Evolutionary conservation across 257 asterid species (phyloP), one percentile per base, ranked within the genome.

Genomic region (Euphrasia confusa): DNA sequence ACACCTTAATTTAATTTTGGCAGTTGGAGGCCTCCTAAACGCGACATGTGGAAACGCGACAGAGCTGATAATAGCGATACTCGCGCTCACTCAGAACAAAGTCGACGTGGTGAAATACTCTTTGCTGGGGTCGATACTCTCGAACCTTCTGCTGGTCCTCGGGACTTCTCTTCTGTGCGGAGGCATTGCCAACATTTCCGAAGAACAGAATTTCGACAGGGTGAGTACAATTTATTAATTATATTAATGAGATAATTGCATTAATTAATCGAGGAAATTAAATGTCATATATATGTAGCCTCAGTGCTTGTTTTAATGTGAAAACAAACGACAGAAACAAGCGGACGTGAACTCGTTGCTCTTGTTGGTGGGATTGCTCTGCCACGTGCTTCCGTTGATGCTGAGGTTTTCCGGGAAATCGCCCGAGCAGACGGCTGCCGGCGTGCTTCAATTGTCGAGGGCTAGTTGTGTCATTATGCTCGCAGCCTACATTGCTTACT

Each of bases 31-130:
- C 17, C 87, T 90, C 28, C 79, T 90, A 59, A 90, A 90, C 70
- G 96, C 97, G 48, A 87, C 97, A 14, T 90, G 95, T 70, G 97
- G 97, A 50, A 90, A 90, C 71, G 94, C 94, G 0, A 90, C 96
- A 0, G 97, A 90, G 76, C 80, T 89, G 10, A 81, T 90, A 18
- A 90, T 90, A 60, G 88, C 95, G 12, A 85, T 90, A 2, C 68
- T 90, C 54, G 97, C 97, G 28, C 82, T 90, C 2, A 4, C 63
- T 2, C 62, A 79, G 30, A 67, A 78, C 80, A 87, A 90, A 80
- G 86, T 87, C 1, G 88, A 80, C 24, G 87, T 90, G 1, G 95
- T 90, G 5, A 90, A 90, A 26, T 90, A 83, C 68, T 87, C 95
- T 21, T 84, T 90, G 0, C 57, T 90, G 68, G 97, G 97, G 17